Percentiles rank a stretch among this genome's conserved stretches.
These are phyloP conservation scores for Flaveria trinervia DNA, from an alignment of 129 eudicot species.

Conservation along the genomic window DNA sequence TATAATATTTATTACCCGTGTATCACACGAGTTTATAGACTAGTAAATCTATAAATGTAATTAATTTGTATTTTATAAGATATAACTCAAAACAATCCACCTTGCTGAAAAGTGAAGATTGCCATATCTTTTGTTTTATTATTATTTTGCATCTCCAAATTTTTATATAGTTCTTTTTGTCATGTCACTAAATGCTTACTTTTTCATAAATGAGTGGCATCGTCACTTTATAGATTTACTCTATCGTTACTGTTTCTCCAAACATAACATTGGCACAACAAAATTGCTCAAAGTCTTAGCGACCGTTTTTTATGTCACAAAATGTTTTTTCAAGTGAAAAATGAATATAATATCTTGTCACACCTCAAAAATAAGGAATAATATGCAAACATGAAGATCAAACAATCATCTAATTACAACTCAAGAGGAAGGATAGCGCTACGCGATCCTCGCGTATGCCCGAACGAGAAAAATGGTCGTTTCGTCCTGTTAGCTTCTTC, in stretches of 20 bases:
- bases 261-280: background rate
- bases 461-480: slow-evolving; percentile 68
- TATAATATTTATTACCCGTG: too few species aligned
- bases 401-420: slow-evolving; percentile 20
- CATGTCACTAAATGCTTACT: slow-evolving; percentile 8
- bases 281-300: background rate
- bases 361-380: slow-evolving; percentile 21
- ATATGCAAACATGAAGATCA: slow-evolving; percentile 13
- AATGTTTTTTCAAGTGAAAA: background rate
- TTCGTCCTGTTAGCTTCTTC: slow-evolving; percentile 63
- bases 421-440: slow-evolving; percentile 68
- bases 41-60: too few species aligned
- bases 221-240: background rate
- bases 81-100: background rate
- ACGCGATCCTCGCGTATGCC: slow-evolving; percentile 71
- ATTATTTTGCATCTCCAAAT: background rate
- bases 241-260: background rate
- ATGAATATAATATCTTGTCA: background rate
- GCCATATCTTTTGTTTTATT: background rate
- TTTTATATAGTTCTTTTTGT: background rate
- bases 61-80: background rate
- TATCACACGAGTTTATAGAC: too few species aligned
- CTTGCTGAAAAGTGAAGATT: background rate
- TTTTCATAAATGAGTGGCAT: background rate
- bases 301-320: slow-evolving; percentile 3